Evolutionary conservation across 2,329 filamentous ascomycete species (phyloP).

Genomic region (Amauroascus niger): DNA sequence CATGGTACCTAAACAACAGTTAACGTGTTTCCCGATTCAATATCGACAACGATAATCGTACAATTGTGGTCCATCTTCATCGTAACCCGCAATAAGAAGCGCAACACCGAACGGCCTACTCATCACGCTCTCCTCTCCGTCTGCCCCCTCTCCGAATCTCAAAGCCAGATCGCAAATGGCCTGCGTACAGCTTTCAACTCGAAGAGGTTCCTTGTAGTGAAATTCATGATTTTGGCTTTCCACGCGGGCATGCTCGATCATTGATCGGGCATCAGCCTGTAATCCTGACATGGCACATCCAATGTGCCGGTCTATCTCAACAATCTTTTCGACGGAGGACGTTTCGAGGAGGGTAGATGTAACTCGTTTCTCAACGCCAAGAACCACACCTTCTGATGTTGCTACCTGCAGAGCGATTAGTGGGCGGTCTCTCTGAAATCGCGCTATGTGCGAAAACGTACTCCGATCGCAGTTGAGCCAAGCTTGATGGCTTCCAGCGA

Average conservation of each 20-base stretch:
- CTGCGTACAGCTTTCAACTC: slow-evolving; percentile 96
- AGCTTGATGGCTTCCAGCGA: slow-evolving; percentile 99
- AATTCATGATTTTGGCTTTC: slow-evolving; percentile 96
- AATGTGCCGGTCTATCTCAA: slow-evolving; percentile 98
- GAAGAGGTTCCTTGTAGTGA: slow-evolving; percentile 91
- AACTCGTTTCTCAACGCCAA: slow-evolving; percentile 97
- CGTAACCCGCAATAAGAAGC: slow-evolving; percentile 88
- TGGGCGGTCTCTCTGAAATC: background rate
- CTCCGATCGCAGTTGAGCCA: slow-evolving; percentile 93
- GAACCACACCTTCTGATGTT: slow-evolving; percentile 86
- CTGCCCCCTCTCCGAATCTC: slow-evolving; percentile 92
- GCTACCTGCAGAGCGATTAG: slow-evolving; percentile 50
- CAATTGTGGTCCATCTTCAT: slow-evolving; percentile 92
- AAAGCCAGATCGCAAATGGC: slow-evolving; percentile 96
- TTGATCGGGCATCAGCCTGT: slow-evolving; percentile 92
- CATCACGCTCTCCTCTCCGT: slow-evolving; percentile 98
- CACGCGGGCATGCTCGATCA: slow-evolving; percentile 96
- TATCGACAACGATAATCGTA: slow-evolving; percentile 32
- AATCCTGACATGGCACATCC: slow-evolving; percentile 98
- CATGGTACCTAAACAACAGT: slow-evolving; percentile 61
- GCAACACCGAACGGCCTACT: slow-evolving; percentile 93
- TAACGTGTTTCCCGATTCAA: background rate
- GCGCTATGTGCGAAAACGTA: slow-evolving; percentile 32
- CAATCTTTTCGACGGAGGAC: slow-evolving; percentile 97
- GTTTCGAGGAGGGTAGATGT: slow-evolving; percentile 96